Percentiles rank a stretch among this genome's conserved stretches.
Conservation (phyloP, 345 rosid species). For the Rhizophora mangle region DNA sequence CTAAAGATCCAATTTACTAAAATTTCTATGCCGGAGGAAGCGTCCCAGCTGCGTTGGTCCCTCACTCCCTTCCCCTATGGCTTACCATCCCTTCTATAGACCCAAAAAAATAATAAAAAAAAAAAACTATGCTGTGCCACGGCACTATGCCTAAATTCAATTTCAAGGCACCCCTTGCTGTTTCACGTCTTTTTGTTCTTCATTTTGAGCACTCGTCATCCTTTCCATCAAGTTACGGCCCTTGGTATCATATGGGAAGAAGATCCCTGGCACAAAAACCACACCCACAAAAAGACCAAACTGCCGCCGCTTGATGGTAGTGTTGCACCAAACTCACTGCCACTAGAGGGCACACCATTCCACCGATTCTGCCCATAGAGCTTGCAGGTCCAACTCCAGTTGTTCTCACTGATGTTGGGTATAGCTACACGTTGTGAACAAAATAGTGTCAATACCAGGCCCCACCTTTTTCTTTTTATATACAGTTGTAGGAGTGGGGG, state of each 20-base stretch:
- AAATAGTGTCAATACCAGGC: no score
- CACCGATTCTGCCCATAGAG: slow-evolving; percentile 87
- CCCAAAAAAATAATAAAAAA: no score
- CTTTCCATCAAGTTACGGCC: slow-evolving; percentile 64
- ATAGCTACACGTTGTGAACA: no score
- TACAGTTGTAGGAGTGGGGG: no score
- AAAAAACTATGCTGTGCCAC: no score
- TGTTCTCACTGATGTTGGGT: slow-evolving; percentile 60
- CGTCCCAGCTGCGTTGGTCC: no score
- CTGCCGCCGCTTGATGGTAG: slow-evolving; percentile 66
- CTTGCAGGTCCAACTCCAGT: slow-evolving; percentile 84
- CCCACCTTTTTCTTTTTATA: no score
- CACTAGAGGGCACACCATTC: slow-evolving; percentile 81
- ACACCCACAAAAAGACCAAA: slow-evolving; percentile 58
- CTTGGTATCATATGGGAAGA: slow-evolving; percentile 78
- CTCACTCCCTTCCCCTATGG: no score
- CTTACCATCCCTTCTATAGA: no score
- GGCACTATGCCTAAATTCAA: no score
- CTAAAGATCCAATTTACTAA: no score
- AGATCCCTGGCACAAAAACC: slow-evolving; percentile 53
- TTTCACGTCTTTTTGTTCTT: slow-evolving; percentile 2
- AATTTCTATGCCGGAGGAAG: no score
- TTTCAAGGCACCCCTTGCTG: neutral
- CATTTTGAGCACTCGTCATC: slow-evolving; percentile 20
- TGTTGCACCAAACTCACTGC: slow-evolving; percentile 77